Conservation (phyloP, 2,329 filamentous ascomycete genomes). For the Dactylella cylindrospora region DNA sequence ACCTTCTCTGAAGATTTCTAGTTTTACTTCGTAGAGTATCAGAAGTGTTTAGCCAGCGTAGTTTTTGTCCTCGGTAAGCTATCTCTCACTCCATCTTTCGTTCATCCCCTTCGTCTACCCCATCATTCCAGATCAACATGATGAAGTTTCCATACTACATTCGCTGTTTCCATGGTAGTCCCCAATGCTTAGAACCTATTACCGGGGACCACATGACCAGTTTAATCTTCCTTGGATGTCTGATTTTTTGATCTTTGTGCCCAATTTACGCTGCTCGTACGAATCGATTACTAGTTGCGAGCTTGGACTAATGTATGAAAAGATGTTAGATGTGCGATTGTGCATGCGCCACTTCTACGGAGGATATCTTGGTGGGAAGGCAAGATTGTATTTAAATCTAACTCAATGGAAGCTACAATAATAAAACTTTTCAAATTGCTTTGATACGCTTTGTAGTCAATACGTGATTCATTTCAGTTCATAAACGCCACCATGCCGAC, state of each 20-base stretch:
- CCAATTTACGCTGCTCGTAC: conserved; percentile 38
- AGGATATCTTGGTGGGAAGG: too few species aligned
- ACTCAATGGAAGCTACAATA: too few species aligned
- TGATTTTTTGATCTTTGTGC: conserved; percentile 44
- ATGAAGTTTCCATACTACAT: conserved; percentile 50
- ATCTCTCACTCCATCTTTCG: conserved; percentile 11
- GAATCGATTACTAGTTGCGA: too few species aligned
- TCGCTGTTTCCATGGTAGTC: conserved; percentile 50
- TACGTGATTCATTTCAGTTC: too few species aligned
- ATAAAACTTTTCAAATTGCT: too few species aligned
- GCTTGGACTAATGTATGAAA: too few species aligned
- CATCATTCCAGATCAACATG: conserved; percentile 13
- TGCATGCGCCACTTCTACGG: too few species aligned
- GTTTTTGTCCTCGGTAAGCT: conserved; percentile 17
- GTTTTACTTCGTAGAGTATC: conserved; percentile 3
- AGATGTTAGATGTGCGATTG: too few species aligned
- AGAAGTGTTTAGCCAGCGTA: background rate
- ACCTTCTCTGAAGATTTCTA: conserved; percentile 15
- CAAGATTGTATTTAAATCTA: too few species aligned
- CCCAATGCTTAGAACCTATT: conserved; percentile 48
- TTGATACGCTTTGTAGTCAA: too few species aligned
- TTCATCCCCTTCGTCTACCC: background rate
- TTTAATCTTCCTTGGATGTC: conserved; percentile 50
- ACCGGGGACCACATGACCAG: conserved; percentile 47
- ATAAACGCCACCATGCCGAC: too few species aligned